Conservation (phyloP, 2,329 filamentous ascomycete genomes). For the Pseudocercospora cruenta region DNA sequence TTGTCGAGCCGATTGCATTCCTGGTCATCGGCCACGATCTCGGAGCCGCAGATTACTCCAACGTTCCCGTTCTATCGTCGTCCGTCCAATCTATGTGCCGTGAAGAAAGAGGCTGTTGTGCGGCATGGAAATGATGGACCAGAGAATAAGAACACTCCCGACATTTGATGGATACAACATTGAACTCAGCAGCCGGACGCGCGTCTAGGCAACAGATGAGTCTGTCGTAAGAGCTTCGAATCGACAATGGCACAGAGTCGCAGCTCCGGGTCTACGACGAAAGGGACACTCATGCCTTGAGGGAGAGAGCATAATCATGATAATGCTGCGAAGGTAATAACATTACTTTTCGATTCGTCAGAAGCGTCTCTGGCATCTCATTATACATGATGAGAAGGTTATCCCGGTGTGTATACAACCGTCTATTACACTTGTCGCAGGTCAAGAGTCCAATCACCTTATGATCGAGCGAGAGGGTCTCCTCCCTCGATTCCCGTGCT, state of each 20-base stretch:
- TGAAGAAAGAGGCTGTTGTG: neutral
- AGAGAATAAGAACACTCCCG: neutral
- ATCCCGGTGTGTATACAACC: neutral
- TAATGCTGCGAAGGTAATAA: conserved; percentile 4
- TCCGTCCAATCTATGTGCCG: neutral
- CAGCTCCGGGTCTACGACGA: neutral
- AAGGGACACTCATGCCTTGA: neutral
- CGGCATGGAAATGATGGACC: neutral
- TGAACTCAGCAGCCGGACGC: neutral
- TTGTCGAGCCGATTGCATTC: neutral
- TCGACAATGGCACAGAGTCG: no score
- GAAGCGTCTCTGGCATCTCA: neutral
- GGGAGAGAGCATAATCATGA: neutral
- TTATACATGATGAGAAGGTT: neutral
- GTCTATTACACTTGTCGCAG: neutral
- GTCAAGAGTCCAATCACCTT: neutral
- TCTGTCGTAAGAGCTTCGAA: neutral
- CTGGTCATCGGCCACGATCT: neutral
- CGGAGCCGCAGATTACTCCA: neutral
- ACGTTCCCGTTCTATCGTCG: neutral
- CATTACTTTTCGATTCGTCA: neutral
- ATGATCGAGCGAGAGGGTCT: neutral
- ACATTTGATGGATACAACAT: neutral
- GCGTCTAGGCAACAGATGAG: neutral
- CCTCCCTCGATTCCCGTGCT: no score